These are phyloP conservation scores for Cladosporium oxysporum DNA, from an alignment of 2,329 filamentous ascomycete genomes.

Conservation along the genomic window DNA sequence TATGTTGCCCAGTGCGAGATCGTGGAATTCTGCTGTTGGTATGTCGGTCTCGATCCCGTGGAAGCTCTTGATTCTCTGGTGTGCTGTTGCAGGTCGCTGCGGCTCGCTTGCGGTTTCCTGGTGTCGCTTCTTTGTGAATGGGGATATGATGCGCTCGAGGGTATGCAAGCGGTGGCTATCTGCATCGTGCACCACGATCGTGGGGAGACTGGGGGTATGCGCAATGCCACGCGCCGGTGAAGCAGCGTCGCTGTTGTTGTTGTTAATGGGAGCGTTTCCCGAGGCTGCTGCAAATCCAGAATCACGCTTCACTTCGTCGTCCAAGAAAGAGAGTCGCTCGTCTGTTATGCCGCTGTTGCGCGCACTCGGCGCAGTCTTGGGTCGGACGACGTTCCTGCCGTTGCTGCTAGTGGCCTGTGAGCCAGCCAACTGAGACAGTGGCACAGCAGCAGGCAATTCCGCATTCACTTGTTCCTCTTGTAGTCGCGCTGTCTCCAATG, in stretches of 20 bases:
- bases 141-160: conserved; percentile 16
- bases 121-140: conserved; percentile 9
- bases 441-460: background rate
- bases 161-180: conserved; percentile 8
- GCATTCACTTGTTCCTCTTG: background rate
- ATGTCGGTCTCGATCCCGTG: conserved; percentile 57
- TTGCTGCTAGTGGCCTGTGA: background rate
- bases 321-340: background rate
- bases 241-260: background rate
- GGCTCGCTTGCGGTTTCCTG: background rate
- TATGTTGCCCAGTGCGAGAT: conserved; percentile 52
- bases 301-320: conserved; percentile 37
- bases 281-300: conserved; percentile 36
- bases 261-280: background rate
- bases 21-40: conserved; percentile 56
- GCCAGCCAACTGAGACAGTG: conserved; percentile 10
- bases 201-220: conserved; percentile 37
- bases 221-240: conserved; percentile 3
- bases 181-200: conserved; percentile 37
- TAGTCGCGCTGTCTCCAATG: background rate
- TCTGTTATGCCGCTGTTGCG: background rate
- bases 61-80: conserved; percentile 41
- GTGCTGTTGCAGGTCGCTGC: conserved; percentile 14
- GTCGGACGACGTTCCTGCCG: background rate
- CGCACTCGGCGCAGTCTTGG: conserved; percentile 20